phyloP scores from a whole-genome alignment of 768 basidiomycete genomes.

The Rhodotorula graminis region DNA sequence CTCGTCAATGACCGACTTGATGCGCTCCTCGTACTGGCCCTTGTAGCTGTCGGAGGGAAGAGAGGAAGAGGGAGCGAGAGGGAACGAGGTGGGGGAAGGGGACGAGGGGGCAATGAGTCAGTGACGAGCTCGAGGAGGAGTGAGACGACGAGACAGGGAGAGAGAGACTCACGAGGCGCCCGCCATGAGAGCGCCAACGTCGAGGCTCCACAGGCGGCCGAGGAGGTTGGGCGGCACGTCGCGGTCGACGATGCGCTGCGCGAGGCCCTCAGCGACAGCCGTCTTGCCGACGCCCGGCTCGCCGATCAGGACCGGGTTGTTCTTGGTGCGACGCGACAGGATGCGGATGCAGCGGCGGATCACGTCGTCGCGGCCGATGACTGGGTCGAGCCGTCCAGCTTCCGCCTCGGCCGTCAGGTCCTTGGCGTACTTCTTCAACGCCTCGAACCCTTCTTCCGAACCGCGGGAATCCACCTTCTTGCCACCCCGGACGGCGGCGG shows the following conservation, averaged over 20 bases:
- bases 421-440: slow-evolving; percentile 59
- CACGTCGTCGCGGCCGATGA: slow-evolving; percentile 47
- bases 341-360: slow-evolving; percentile 42
- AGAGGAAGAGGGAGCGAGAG: too few relatives aligned
- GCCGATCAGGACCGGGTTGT: slow-evolving; percentile 94
- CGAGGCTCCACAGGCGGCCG: slow-evolving; percentile 72
- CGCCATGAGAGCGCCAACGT: slow-evolving; percentile 82
- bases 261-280: slow-evolving; percentile 87
- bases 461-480: slow-evolving; percentile 75
- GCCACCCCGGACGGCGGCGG: slow-evolving; percentile 71
- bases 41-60: too few relatives aligned
- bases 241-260: slow-evolving; percentile 88
- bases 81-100: too few relatives aligned
- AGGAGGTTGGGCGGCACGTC: slow-evolving; percentile 76
- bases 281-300: slow-evolving; percentile 91
- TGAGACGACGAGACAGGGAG: too few relatives aligned
- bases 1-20: slow-evolving; percentile 86
- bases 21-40: slow-evolving; percentile 87
- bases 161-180: slow-evolving; percentile 45
- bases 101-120: too few relatives aligned
- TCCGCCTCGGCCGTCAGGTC: slow-evolving; percentile 47
- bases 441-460: slow-evolving; percentile 90
- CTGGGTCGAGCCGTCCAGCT: slow-evolving; percentile 48
- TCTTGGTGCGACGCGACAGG: slow-evolving; percentile 61
- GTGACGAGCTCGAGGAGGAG: too few relatives aligned